Base-by-base conservation (phyloP, 2,329 filamentous ascomycete species). In the Nigrospora sphaerica region DNA sequence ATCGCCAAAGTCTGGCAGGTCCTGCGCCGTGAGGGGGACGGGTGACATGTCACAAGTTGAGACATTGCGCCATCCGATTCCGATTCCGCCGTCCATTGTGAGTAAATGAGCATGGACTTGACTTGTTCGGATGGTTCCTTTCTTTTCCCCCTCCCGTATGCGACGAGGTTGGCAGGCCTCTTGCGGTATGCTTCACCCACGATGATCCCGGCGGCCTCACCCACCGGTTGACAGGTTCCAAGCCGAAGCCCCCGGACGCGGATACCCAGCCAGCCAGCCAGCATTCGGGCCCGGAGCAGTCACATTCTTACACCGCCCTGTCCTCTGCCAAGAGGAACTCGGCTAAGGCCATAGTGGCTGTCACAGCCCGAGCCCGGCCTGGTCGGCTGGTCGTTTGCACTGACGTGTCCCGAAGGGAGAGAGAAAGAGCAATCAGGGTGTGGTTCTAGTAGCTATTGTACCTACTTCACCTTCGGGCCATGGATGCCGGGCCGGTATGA, bases 221-320 rank as follows among this genome's bases (percentile, higher is more conserved):
- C 23, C 23, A 28, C 23, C 23, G 7, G 23, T 9, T 28, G 5
- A 28, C 23, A 28, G 2, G 23, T 28, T 28, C 23, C 23, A 2
- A 28, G 23, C 10, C 23, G 7, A 28, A 10, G 23, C 23, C 4
- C 5, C 7, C 23, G 7, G 23, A 6, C 23, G 19, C 19, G 7
- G 23, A 6, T 10, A 28, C 5, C 23, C 23, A 28, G 28, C 17
- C 32, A 35, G 18, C 42, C 33, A 44, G 19, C 13, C 37, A n/a
- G n/a, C n/a, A n/a, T n/a, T 19, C 33, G 39, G 31, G 16, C 33
- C n/a, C 19, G 14, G n/a, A 37, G 23, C 42, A 16, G 28, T 37
- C 34, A 18, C 35, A 16, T 32, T 12, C 42, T 37, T 44, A 44
- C 42, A 44, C 42, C 42, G 42, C 42, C 13, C 32, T 44, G n/a